Percentiles rank a stretch among this genome's conserved stretches.
phyloP scores from a whole-genome alignment of 2,329 filamentous ascomycete genomes.

The Phaeosphaeria sp. region DNA sequence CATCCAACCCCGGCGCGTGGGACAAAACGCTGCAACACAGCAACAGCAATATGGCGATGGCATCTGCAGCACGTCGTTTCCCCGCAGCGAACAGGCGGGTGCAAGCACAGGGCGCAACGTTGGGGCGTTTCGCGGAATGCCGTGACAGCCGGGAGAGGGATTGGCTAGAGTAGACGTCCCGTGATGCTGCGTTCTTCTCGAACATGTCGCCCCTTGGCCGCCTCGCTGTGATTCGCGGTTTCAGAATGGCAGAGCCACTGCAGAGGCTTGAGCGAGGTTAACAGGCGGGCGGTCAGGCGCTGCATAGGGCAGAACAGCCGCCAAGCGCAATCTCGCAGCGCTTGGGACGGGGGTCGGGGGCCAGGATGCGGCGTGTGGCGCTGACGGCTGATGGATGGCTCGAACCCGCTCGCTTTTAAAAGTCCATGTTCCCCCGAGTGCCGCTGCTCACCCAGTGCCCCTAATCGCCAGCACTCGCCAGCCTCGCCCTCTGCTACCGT shows the following conservation, averaged over 20 bases:
- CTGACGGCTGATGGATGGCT: constrained; percentile 24
- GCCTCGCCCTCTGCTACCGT: constrained; percentile 13
- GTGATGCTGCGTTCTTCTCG: constrained; percentile 8
- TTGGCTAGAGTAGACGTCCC: neutral
- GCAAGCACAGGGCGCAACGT: constrained; percentile 3
- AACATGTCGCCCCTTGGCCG: constrained; percentile 1
- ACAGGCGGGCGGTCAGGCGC: constrained; percentile 12
- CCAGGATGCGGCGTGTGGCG: constrained; percentile 19
- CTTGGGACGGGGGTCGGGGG: constrained; percentile 13
- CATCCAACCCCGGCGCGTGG: neutral
- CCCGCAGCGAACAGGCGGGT: neutral
- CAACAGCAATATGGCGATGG: neutral
- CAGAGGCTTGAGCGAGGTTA: constrained; percentile 17
- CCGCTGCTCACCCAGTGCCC: constrained; percentile 11
- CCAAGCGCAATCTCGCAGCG: constrained; percentile 33
- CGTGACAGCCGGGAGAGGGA: neutral
- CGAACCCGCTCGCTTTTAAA: constrained; percentile 20
- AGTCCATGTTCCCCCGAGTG: constrained; percentile 26
- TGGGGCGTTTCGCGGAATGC: constrained; percentile 12
- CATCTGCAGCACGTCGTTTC: neutral
- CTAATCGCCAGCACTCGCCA: constrained; percentile 19
- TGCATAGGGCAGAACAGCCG: constrained; percentile 22
- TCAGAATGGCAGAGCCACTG: constrained; percentile 13
- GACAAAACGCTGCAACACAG: neutral
- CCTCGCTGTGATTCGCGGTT: constrained; percentile 14